Evolutionary conservation across 306 rosid species (phyloP).

Genomic region (Albizia julibrissin): DNA sequence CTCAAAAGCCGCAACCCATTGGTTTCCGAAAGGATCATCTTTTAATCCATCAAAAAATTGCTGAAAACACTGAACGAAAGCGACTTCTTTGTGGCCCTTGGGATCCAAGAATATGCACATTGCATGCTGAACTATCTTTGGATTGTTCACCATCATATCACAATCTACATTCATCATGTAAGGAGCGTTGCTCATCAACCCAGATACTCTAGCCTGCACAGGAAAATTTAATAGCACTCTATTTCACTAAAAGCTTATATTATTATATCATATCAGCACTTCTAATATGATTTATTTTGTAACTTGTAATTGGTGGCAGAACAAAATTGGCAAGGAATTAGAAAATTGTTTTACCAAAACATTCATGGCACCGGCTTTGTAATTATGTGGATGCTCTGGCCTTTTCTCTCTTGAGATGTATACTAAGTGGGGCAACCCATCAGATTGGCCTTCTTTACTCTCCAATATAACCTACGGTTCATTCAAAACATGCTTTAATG

Average conservation of each 20-base stretch:
- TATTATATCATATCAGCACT: too few relatives aligned
- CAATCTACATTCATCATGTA: slow-evolving; percentile 70
- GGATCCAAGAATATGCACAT: slow-evolving; percentile 58
- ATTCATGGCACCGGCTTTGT: slow-evolving; percentile 89
- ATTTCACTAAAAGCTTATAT: too few relatives aligned
- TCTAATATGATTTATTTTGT: background rate
- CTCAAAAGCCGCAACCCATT: slow-evolving; percentile 16
- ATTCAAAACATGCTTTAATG: background rate
- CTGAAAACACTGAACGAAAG: slow-evolving; percentile 63
- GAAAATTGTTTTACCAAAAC: slow-evolving; percentile 46
- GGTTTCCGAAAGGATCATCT: slow-evolving; percentile 80
- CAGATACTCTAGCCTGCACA: slow-evolving; percentile 69
- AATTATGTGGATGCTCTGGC: slow-evolving; percentile 51
- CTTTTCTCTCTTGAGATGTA: slow-evolving; percentile 69
- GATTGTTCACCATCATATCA: slow-evolving; percentile 71
- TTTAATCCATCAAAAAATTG: slow-evolving; percentile 55
- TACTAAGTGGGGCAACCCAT: slow-evolving; percentile 48
- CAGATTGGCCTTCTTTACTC: slow-evolving; percentile 38
- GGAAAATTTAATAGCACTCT: background rate
- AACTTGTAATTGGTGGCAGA: background rate
- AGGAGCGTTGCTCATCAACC: slow-evolving; percentile 73
- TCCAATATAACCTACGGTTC: slow-evolving; percentile 56
- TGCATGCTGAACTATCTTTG: slow-evolving; percentile 51
- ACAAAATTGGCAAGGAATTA: background rate
- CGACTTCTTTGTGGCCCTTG: slow-evolving; percentile 47